A percentile compares a stretch with the other conserved stretches of the same genome.
phyloP scores from a whole-genome alignment of 2,329 filamentous ascomycete genomes.

The Rhinocladiella similis region DNA sequence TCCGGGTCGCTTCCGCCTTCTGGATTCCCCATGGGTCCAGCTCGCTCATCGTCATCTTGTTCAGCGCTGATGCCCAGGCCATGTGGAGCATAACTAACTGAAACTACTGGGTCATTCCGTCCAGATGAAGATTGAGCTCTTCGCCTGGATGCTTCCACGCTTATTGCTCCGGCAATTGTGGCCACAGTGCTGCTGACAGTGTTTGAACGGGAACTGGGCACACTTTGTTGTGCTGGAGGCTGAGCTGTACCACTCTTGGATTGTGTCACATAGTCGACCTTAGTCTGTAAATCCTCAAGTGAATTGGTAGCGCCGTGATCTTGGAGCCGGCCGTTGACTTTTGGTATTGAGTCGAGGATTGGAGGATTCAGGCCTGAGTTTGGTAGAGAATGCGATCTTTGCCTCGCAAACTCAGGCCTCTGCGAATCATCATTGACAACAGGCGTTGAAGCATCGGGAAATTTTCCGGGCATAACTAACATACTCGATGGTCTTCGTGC shows the following conservation, averaged over 20 bases:
- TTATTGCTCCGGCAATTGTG: constrained; percentile 28
- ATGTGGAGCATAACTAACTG: neutral
- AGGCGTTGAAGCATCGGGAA: constrained; percentile 6
- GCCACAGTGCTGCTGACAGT: constrained; percentile 26
- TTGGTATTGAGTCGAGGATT: neutral
- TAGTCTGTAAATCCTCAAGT: neutral
- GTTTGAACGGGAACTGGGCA: constrained; percentile 1
- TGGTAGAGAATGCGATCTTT: constrained; percentile 24
- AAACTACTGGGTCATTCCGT: neutral
- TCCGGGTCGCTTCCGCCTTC: constrained; percentile 10
- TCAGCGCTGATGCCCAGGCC: constrained; percentile 3
- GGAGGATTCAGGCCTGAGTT: constrained; percentile 3
- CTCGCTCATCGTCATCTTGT: constrained; percentile 5
- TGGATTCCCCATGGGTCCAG: neutral
- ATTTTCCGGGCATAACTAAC: constrained; percentile 26
- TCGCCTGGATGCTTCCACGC: constrained; percentile 23
- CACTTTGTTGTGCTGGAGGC: neutral
- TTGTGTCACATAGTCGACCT: neutral
- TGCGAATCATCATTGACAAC: neutral
- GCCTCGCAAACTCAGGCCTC: constrained; percentile 11
- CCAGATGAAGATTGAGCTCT: constrained; percentile 10
- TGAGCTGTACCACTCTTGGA: neutral
- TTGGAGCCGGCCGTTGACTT: neutral
- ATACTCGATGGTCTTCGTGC: constrained; percentile 22
- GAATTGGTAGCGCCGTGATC: neutral